phyloP scores from a whole-genome alignment of 306 rosid species.

The Trifolium repens region DNA sequence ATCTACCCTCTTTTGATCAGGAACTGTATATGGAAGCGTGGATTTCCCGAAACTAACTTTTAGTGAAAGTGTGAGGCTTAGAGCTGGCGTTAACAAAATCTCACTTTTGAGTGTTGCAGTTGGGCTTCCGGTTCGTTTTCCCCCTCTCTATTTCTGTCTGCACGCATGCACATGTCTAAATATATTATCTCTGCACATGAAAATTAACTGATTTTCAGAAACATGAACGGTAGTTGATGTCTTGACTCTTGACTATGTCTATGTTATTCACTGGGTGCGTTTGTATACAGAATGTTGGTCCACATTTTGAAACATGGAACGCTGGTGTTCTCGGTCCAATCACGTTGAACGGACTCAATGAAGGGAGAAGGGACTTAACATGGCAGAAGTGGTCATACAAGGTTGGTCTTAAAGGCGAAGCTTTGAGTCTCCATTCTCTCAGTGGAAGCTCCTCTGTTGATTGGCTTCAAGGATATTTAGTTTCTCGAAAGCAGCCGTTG shows the following conservation, averaged over 20 bases:
- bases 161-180: neutral
- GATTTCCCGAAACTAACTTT: conserved; percentile 83
- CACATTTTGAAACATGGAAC: conserved; percentile 97
- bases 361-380: conserved; percentile 89
- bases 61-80: conserved; percentile 70
- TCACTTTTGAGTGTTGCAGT: conserved; percentile 91
- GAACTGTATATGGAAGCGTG: conserved; percentile 87
- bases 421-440: conserved; percentile 85
- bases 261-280: conserved; percentile 34
- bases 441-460: conserved; percentile 94
- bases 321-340: conserved; percentile 96
- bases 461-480: conserved; percentile 78
- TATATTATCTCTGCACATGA: neutral
- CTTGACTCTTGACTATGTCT: conserved; percentile 21
- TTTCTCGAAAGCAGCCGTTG: conserved; percentile 75
- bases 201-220: too few relatives aligned
- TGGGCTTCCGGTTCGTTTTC: conserved; percentile 87
- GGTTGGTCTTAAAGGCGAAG: conserved; percentile 98
- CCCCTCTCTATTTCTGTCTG: conserved; percentile 26
- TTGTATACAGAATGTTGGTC: conserved; percentile 81
- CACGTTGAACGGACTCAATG: conserved; percentile 80
- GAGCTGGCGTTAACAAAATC: conserved; percentile 85
- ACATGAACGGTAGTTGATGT: conserved; percentile 4
- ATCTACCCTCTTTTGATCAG: conserved; percentile 50
- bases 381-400: conserved; percentile 99